These are phyloP conservation scores for Arachis hypogaea DNA, from an alignment of 306 rosid species.

Conservation along the genomic window DNA sequence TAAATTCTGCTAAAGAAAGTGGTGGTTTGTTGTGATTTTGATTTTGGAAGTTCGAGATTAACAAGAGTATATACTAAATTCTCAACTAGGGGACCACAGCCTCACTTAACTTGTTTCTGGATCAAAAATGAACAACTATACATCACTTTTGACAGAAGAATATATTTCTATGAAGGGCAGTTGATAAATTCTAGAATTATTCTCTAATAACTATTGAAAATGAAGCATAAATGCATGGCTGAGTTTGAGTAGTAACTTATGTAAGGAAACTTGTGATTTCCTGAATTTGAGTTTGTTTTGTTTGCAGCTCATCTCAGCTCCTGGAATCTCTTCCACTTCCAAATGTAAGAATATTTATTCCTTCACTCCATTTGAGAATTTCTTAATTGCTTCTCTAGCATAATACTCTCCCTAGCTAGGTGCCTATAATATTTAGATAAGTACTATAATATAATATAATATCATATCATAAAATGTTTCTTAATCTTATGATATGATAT, in stretches of 20 bases:
- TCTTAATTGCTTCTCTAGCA: conserved; percentile 28
- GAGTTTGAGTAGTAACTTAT: too few species aligned
- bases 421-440: conserved; percentile 5
- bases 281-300: conserved; percentile 51
- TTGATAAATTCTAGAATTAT: conserved; percentile 19
- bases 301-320: conserved; percentile 89
- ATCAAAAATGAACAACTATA: conserved; percentile 39
- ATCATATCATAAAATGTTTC: conserved; percentile 8
- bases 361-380: conserved; percentile 34
- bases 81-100: conserved; percentile 45
- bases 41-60: conserved; percentile 38
- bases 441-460: neutral
- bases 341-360: conserved; percentile 59
- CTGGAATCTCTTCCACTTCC: conserved; percentile 89
- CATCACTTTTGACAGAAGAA: conserved; percentile 44
- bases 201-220: neutral
- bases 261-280: neutral
- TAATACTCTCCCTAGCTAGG: conserved; percentile 26
- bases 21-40: conserved; percentile 41
- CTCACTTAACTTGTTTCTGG: conserved; percentile 46
- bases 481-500: conserved; percentile 38
- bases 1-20: conserved; percentile 50
- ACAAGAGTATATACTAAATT: conserved; percentile 52
- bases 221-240: too few species aligned
- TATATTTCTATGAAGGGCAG: conserved; percentile 37